Evolutionary conservation across 2,329 filamentous ascomycete genomes (phyloP).

Genomic region (Coleophoma crateriformis): DNA sequence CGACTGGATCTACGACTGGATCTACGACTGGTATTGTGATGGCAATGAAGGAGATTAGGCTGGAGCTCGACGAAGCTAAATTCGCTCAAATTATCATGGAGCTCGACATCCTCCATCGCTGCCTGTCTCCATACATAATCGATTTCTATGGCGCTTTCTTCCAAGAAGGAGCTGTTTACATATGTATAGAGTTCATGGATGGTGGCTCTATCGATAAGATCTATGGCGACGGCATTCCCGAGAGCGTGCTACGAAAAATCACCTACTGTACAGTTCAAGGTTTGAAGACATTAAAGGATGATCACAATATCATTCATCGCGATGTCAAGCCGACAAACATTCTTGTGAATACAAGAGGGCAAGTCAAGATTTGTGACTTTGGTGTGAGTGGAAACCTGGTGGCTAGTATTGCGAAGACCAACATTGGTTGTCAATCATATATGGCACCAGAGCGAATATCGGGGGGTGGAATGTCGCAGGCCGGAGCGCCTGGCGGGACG

Average conservation of each 20-base stretch:
- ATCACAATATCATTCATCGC: slow-evolving; percentile 98
- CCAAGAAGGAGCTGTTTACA: slow-evolving; percentile 97
- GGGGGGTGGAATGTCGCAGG: slow-evolving; percentile 71
- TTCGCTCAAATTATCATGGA: slow-evolving; percentile 98
- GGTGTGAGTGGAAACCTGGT: slow-evolving; percentile 95
- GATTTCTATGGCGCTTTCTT: slow-evolving; percentile 99
- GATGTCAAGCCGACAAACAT: slow-evolving; percentile 99
- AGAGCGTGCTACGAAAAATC: slow-evolving; percentile 83
- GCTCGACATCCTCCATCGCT: slow-evolving; percentile 91
- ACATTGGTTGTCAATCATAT: slow-evolving; percentile 98
- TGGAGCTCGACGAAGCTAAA: slow-evolving; percentile 94
- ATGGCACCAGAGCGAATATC: slow-evolving; percentile 98
- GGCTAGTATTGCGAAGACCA: slow-evolving; percentile 95
- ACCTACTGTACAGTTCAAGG: slow-evolving; percentile 86
- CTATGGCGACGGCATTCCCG: slow-evolving; percentile 85
- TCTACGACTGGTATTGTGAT: slow-evolving; percentile 73
- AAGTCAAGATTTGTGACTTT: slow-evolving; percentile 98
- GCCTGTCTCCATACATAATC: slow-evolving; percentile 92
- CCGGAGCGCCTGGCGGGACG: slow-evolving; percentile 66
- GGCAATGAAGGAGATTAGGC: slow-evolving; percentile 98
- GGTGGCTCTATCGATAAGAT: slow-evolving; percentile 96
- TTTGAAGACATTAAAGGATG: slow-evolving; percentile 88
- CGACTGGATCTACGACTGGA: slow-evolving; percentile 32
- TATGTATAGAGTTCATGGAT: slow-evolving; percentile 99
- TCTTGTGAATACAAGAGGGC: slow-evolving; percentile 79